phyloP scores from a whole-genome alignment of 1,139 yeast genomes.

The Schwanniomyces etchellsii region DNA sequence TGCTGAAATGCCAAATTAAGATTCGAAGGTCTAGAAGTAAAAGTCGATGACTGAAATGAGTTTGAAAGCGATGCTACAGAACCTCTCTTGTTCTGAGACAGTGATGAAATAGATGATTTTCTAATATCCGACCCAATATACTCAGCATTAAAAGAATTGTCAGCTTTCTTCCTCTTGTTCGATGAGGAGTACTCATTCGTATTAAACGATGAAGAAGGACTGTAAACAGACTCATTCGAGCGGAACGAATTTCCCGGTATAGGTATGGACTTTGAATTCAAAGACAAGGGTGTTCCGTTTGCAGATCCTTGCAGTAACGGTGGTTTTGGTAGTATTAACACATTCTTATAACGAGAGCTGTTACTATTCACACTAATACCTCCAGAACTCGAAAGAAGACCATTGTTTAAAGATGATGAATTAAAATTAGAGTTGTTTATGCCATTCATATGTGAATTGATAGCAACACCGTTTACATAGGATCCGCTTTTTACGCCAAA shows the following conservation, averaged over 20 bases:
- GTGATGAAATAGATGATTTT: not conserved
- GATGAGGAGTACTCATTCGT: conserved; percentile 1
- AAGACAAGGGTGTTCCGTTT: conserved; percentile 8
- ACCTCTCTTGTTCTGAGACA: conserved; percentile 16
- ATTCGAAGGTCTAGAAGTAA: conserved; percentile 16
- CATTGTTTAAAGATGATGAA: conserved; percentile 5
- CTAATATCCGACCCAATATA: not conserved
- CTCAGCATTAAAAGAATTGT: conserved; percentile 10
- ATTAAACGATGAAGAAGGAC: conserved; percentile 7
- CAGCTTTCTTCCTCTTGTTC: conserved; percentile 41
- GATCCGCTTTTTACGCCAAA: not conserved
- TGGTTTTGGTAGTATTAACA: conserved; percentile 42
- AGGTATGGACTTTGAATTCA: conserved; percentile 19
- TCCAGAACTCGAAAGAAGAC: conserved; percentile 6
- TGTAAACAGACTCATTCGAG: conserved; percentile 10
- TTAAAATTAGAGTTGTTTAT: conserved; percentile 6
- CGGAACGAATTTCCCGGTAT: conserved; percentile 14
- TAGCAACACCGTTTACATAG: conserved; percentile 1
- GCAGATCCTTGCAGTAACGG: conserved; percentile 4
- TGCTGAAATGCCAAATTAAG: conserved; percentile 13
- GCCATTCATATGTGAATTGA: conserved; percentile 1
- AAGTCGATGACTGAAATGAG: conserved; percentile 16
- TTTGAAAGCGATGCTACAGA: conserved; percentile 10
- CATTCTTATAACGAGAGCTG: conserved; percentile 27
- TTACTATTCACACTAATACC: conserved; percentile 6